Evolutionary conservation across 2,329 filamentous ascomycete genomes (phyloP).

Genomic region (Ceratocystis diversiconidia): DNA sequence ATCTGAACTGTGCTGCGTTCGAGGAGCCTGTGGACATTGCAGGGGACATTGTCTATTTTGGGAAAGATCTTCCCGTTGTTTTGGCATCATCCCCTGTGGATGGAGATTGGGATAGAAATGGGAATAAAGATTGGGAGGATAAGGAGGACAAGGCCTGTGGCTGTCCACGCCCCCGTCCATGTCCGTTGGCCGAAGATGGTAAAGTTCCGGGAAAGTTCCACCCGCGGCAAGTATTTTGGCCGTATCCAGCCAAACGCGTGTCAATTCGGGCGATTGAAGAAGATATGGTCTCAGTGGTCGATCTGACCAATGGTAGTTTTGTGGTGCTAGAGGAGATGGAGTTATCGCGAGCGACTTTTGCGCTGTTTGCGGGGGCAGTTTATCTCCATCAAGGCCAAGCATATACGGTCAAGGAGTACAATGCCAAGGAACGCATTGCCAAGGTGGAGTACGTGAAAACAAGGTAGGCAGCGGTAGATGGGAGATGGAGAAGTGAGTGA

Average conservation of each 20-base stretch:
- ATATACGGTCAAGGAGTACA: slow-evolving; percentile 83
- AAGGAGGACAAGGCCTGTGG: neutral
- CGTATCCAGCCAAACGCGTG: slow-evolving; percentile 67
- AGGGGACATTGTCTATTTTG: slow-evolving; percentile 68
- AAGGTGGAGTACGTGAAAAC: slow-evolving; percentile 68
- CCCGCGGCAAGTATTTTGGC: slow-evolving; percentile 76
- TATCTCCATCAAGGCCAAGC: slow-evolving; percentile 92
- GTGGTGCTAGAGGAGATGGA: slow-evolving; percentile 89
- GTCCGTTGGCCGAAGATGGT: slow-evolving; percentile 23
- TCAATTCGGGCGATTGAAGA: slow-evolving; percentile 79
- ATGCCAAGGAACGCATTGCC: slow-evolving; percentile 64
- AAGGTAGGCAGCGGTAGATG: neutral
- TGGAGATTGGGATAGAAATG: too few relatives aligned
- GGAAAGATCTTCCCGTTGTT: slow-evolving; percentile 43
- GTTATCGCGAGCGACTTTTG: slow-evolving; percentile 86
- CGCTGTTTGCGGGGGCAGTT: slow-evolving; percentile 90
- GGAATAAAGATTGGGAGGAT: too few relatives aligned
- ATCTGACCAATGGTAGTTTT: slow-evolving; percentile 71
- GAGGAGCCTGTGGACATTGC: slow-evolving; percentile 82
- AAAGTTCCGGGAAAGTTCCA: slow-evolving; percentile 58
- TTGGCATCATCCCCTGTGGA: slow-evolving; percentile 14
- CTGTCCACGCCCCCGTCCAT: too few relatives aligned
- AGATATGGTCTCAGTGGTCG: slow-evolving; percentile 85
- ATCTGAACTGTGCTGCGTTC: slow-evolving; percentile 86
- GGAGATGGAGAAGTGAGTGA: neutral